Conservation (phyloP, 371 early-diverging fungal genomes). For the Mortierella sp. region DNA sequence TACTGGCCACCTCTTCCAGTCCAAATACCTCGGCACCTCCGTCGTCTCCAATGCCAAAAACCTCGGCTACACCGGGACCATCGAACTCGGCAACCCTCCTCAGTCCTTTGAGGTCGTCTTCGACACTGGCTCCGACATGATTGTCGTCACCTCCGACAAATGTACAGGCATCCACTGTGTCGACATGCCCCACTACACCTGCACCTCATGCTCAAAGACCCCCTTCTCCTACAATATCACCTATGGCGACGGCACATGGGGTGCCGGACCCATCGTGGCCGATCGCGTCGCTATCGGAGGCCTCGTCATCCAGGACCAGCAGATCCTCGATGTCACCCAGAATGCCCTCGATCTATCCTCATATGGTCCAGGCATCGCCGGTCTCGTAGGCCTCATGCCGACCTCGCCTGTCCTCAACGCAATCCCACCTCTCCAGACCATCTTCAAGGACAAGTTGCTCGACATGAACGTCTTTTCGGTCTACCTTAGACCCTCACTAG, state of each 20-base stretch:
- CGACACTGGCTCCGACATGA: slow-evolving; percentile 57
- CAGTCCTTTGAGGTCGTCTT: slow-evolving; percentile 55
- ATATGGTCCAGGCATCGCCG: slow-evolving; percentile 41
- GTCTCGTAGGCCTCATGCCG: slow-evolving; percentile 55
- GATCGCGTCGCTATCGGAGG: slow-evolving; percentile 52
- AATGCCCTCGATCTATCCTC: slow-evolving; percentile 44
- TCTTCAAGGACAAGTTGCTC: slow-evolving; percentile 41
- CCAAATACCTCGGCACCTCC: slow-evolving; percentile 37
- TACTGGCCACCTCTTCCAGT: slow-evolving; percentile 24
- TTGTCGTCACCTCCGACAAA: slow-evolving; percentile 50
- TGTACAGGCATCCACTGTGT: slow-evolving; percentile 42
- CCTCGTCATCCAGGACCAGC: slow-evolving; percentile 42
- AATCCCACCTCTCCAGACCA: slow-evolving; percentile 36
- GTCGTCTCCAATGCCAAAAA: slow-evolving; percentile 37
- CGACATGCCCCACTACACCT: slow-evolving; percentile 49
- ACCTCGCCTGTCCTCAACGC: slow-evolving; percentile 31
- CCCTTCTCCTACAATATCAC: slow-evolving; percentile 52
- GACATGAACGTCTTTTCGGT: slow-evolving; percentile 57
- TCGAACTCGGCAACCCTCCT: slow-evolving; percentile 45
- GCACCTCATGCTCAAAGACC: slow-evolving; percentile 40
- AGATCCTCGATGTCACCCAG: slow-evolving; percentile 48
- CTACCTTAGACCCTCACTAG: slow-evolving; percentile 32
- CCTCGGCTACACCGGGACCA: slow-evolving; percentile 51
- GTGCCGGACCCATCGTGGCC: slow-evolving; percentile 49
- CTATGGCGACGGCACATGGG: slow-evolving; percentile 56